These are phyloP conservation scores for Otatea glauca DNA, from an alignment of 176 grass and related monocot genomes.

Conservation along the genomic window DNA sequence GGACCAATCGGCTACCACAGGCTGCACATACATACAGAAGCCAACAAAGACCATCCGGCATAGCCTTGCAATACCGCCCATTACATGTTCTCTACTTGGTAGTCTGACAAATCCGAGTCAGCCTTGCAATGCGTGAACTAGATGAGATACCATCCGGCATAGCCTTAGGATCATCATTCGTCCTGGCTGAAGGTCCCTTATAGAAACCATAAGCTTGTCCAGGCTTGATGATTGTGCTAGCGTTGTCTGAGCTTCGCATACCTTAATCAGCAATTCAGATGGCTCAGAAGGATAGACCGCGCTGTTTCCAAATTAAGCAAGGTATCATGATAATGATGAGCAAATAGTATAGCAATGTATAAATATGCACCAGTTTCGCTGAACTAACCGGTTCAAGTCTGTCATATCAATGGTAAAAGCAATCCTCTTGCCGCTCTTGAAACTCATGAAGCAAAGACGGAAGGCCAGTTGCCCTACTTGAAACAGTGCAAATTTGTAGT, in stretches of 20 bases:
- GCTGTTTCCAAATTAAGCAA: constrained; percentile 61
- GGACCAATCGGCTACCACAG: neutral
- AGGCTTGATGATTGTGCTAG: constrained; percentile 39
- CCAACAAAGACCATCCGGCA: neutral
- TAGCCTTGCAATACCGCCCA: neutral
- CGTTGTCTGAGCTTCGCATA: constrained; percentile 57
- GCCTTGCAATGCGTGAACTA: constrained; percentile 33
- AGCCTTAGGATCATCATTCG: constrained; percentile 60
- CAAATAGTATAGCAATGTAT: neutral
- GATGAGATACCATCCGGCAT: constrained; percentile 57
- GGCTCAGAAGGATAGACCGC: constrained; percentile 73
- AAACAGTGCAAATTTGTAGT: constrained; percentile 41
- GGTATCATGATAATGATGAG: neutral
- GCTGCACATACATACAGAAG: constrained; percentile 1
- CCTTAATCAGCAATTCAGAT: constrained; percentile 65
- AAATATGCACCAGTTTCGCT: constrained; percentile 22
- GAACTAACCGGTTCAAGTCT: constrained; percentile 71
- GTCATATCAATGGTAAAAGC: constrained; percentile 68
- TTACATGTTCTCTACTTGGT: neutral
- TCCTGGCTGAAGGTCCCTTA: constrained; percentile 59
- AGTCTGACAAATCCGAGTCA: constrained; percentile 12
- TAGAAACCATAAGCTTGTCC: constrained; percentile 44
- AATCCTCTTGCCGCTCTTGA: constrained; percentile 61
- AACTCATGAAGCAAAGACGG: constrained; percentile 64
- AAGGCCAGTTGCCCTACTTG: constrained; percentile 66